These are phyloP conservation scores for Neofusicoccum kwambonambiense DNA, from an alignment of 2,329 filamentous ascomycete species.

Conservation along the genomic window DNA sequence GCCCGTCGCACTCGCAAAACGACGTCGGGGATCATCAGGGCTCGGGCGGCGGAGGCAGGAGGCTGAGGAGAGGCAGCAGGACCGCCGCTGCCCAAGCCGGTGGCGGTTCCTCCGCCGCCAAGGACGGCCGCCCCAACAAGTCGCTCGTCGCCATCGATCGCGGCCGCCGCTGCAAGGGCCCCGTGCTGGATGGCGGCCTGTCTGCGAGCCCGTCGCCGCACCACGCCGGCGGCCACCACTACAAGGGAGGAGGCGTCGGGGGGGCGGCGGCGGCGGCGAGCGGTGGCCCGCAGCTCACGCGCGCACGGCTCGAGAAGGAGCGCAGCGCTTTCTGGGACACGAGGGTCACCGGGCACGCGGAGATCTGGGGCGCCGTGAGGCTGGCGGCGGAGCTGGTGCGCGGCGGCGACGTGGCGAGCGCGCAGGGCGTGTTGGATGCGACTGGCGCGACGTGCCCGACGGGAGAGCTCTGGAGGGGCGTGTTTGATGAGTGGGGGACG, in stretches of 20 bases:
- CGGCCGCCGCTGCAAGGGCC: constrained; percentile 3
- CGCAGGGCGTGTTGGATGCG: constrained; percentile 78
- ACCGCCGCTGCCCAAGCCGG: neutral
- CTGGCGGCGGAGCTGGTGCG: constrained; percentile 68
- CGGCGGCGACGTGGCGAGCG: constrained; percentile 48
- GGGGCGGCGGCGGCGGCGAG: neutral
- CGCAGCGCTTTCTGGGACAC: constrained; percentile 88
- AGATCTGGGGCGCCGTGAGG: constrained; percentile 77
- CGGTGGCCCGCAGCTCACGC: constrained; percentile 58
- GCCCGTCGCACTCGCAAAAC: constrained; percentile 9
- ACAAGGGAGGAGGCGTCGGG: neutral
- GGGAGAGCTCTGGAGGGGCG: constrained; percentile 40
- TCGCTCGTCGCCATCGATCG: constrained; percentile 10
- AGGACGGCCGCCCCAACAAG: constrained; percentile 8
- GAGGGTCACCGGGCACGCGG: constrained; percentile 70
- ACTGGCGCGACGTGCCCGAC: constrained; percentile 57
- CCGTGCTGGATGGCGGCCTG: constrained; percentile 11
- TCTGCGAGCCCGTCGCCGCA: neutral
- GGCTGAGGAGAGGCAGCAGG: neutral
- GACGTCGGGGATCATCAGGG: neutral
- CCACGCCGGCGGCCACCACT: neutral
- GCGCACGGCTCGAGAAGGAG: constrained; percentile 65
- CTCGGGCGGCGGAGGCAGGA: neutral
- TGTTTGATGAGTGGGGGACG: constrained; percentile 46
- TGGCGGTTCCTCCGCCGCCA: neutral